phyloP scores from a whole-genome alignment of 2,329 filamentous ascomycete species.

The Blumeriella jaapii region DNA sequence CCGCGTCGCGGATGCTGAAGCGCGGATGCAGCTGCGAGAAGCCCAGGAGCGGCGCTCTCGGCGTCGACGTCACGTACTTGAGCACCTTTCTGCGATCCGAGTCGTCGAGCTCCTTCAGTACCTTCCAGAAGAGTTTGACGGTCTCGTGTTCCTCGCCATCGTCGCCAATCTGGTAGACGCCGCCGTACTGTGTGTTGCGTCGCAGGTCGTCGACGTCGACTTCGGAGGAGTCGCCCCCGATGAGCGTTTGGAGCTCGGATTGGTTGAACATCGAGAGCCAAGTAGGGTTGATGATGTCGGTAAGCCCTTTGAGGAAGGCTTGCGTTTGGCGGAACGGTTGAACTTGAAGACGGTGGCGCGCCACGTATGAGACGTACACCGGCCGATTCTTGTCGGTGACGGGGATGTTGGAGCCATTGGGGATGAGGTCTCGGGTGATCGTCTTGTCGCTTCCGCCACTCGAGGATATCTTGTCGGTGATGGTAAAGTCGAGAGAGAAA shows the following conservation, averaged over 20 bases:
- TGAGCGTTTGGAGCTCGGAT: conserved; percentile 81
- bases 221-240: conserved; percentile 74
- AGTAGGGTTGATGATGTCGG: conserved; percentile 75
- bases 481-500: conserved; percentile 78
- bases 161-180: conserved; percentile 81
- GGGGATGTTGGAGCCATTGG: conserved; percentile 60
- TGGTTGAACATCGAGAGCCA: conserved; percentile 99
- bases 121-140: conserved; percentile 81
- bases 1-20: conserved; percentile 83
- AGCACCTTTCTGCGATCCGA: conserved; percentile 72
- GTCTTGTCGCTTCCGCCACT: conserved; percentile 41
- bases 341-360: conserved; percentile 70
- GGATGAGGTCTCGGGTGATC: conserved; percentile 63
- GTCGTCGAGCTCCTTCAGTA: conserved; percentile 67
- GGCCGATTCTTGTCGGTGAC: conserved; percentile 90
- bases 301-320: conserved; percentile 78
- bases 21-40: conserved; percentile 75
- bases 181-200: conserved; percentile 74
- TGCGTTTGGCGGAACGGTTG: conserved; percentile 75
- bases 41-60: conserved; percentile 76
- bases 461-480: conserved; percentile 55
- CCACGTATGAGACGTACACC: conserved; percentile 89
- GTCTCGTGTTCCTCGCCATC: conserved; percentile 79
- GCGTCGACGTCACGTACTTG: conserved; percentile 92
- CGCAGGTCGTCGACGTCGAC: conserved; percentile 84